Percentiles rank a stretch among this genome's conserved stretches.
phyloP scores from a whole-genome alignment of 2,329 filamentous ascomycete species.

The Meredithiella fracta region DNA sequence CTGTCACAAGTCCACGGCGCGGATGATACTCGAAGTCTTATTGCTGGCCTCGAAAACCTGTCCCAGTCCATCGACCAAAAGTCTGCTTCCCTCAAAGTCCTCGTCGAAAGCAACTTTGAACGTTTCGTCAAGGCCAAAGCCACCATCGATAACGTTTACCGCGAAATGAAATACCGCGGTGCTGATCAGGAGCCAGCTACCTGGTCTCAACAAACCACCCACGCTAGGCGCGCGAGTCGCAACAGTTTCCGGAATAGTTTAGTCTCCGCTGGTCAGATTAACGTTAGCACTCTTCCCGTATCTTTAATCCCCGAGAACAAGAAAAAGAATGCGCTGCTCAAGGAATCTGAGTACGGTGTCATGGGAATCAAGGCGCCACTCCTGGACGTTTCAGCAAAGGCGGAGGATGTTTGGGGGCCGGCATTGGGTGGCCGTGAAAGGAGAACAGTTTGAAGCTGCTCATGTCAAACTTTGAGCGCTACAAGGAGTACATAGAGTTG shows the following conservation, averaged over 20 bases:
- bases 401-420: conserved; percentile 94
- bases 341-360: conserved; percentile 84
- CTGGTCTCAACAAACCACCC: conserved; percentile 45
- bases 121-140: conserved; percentile 94
- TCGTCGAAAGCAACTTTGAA: conserved; percentile 97
- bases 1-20: conserved; percentile 79
- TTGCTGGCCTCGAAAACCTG: conserved; percentile 69
- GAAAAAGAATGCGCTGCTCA: conserved; percentile 78
- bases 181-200: conserved; percentile 40
- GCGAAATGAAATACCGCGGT: conserved; percentile 75
- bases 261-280: conserved; percentile 23
- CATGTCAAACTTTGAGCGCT: conserved; percentile 57
- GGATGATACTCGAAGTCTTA: conserved; percentile 65
- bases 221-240: conserved; percentile 12
- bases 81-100: conserved; percentile 84
- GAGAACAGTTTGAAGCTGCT: conserved; percentile 74
- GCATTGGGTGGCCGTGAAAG: conserved; percentile 81
- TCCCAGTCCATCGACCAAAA: conserved; percentile 93
- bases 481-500: conserved; percentile 68
- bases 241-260: conserved; percentile 15
- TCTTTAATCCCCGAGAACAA: conserved; percentile 34
- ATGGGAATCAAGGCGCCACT: conserved; percentile 76
- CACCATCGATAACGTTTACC: conserved; percentile 97
- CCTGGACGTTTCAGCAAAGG: conserved; percentile 79
- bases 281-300: conserved; percentile 14